Percentiles rank a stretch among this genome's conserved stretches.
phyloP scores from a whole-genome alignment of 192 early-diverging fungal genomes.

The Phlyctochytrium arcticum region DNA sequence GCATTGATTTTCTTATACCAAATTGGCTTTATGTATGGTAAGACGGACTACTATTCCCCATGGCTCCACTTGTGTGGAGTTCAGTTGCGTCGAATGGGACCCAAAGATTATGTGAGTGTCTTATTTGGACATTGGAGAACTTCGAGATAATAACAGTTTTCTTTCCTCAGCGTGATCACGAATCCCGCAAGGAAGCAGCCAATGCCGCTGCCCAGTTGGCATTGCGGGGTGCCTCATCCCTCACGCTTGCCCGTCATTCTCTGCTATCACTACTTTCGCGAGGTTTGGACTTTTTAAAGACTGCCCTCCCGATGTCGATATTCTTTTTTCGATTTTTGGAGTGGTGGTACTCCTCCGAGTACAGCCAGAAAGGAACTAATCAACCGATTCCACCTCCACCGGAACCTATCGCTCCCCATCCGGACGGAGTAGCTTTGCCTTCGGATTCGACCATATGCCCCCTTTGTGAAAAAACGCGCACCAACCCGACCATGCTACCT shows the following conservation, averaged over 20 bases:
- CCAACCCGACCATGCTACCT: slow-evolving; percentile 81
- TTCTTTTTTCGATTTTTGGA: slow-evolving; percentile 93
- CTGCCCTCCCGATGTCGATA: slow-evolving; percentile 79
- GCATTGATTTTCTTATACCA: slow-evolving; percentile 62
- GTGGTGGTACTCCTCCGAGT: slow-evolving; percentile 93
- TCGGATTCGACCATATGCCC: slow-evolving; percentile 72
- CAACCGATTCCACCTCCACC: slow-evolving; percentile 71
- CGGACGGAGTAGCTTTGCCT: slow-evolving; percentile 70
- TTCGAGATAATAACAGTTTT: background rate
- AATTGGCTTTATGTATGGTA: slow-evolving; percentile 79
- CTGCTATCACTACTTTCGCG: background rate
- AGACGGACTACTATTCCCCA: slow-evolving; percentile 77
- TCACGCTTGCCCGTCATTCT: background rate
- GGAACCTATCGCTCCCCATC: slow-evolving; percentile 63
- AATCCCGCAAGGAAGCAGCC: background rate
- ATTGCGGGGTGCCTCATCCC: background rate
- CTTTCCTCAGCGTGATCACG: slow-evolving; percentile 14
- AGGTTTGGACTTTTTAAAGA: slow-evolving; percentile 68
- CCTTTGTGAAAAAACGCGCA: slow-evolving; percentile 64
- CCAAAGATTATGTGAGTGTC: slow-evolving; percentile 70
- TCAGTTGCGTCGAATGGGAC: slow-evolving; percentile 72
- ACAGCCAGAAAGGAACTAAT: slow-evolving; percentile 50
- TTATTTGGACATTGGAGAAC: no score
- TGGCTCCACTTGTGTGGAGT: slow-evolving; percentile 78
- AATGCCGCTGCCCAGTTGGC: background rate